Base-by-base conservation (phyloP, 805 yeast genomes). In the Teunomyces aglyptinius region DNA sequence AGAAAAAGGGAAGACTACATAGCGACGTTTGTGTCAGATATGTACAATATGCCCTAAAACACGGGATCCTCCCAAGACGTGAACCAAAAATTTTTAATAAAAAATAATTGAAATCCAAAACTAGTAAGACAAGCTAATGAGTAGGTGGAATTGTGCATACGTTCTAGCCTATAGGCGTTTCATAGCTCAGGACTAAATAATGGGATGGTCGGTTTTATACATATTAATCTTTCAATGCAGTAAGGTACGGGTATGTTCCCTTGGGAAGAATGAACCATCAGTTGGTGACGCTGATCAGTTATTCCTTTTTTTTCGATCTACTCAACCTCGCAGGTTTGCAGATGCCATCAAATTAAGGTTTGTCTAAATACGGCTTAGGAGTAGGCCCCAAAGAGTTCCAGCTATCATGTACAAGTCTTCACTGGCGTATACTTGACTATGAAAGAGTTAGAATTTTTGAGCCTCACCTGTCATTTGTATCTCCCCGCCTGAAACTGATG, bases 41-140 rank as follows among this genome's bases (percentile, higher is more conserved):
- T 34, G 38, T 34, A 34, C 24, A 18, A 18, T 34, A 16, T 34
- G 38, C 4, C 26, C 38, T 34, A 34, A 34, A 34, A 34, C 38
- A 34, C 19, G 20, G 22, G n/a, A 16, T 34, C 18, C 13, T 16
- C 19, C 38, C 19, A 34, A 34, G n/a, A 16, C 22, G 33, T 29
- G 33, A 19, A 10, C 38, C 19, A 19, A 34, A 34, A 34, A 8
- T 34, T 16, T 16, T 11, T 16, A 18, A 8, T 12, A 34, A 34
- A 33, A 34, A 34, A 16, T 34, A 34, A 19, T 10, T 16, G 24
- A 16, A 16, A 16, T 19, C n/a, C 38, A 34, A 34, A 34, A 19
- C 38, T 19, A 19, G 33, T 6, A 29, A 10, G 33, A n/a, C 33
- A 29, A 10, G 16, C 33, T 29, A 15, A 29, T 13, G 33, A 24